Conservation (phyloP, 75 land plant genomes). For the Chamaecyparis obtusa region DNA sequence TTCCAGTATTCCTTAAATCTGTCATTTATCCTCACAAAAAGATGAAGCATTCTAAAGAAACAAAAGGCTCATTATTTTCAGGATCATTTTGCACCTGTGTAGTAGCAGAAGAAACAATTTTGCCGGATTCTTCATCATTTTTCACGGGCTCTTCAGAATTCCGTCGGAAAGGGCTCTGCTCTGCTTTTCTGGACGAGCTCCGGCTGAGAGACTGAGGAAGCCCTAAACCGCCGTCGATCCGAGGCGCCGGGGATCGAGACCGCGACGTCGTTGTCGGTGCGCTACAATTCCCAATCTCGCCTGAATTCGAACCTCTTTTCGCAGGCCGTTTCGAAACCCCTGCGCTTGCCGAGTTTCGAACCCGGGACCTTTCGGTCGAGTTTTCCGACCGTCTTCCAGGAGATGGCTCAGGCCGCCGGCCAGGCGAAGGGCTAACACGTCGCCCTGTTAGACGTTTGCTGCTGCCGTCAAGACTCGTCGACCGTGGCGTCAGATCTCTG, state of each 20-base stretch:
- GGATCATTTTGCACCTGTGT: slow-evolving; percentile 11
- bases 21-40: slow-evolving; percentile 1
- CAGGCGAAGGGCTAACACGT: slow-evolving; percentile 56
- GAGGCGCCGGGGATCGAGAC: slow-evolving; percentile 51
- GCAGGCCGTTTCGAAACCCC: neutral
- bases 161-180: slow-evolving; percentile 61
- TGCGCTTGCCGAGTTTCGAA: neutral
- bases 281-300: slow-evolving; percentile 4
- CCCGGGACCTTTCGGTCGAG: neutral
- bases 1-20: neutral
- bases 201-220: slow-evolving; percentile 48
- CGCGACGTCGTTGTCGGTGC: slow-evolving; percentile 27
- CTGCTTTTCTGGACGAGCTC: slow-evolving; percentile 53
- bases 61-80: neutral
- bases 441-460: slow-evolving; percentile 24
- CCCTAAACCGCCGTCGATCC: neutral
- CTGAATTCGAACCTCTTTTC: neutral
- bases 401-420: slow-evolving; percentile 37
- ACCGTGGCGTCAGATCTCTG: slow-evolving; percentile 8
- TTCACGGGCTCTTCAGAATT: neutral
- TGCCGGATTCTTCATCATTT: slow-evolving; percentile 12
- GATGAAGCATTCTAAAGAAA: slow-evolving; percentile 14
- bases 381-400: neutral
- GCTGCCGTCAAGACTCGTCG: slow-evolving; percentile 31
- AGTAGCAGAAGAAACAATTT: neutral